Conservation (phyloP, 2,329 filamentous ascomycete species). For the Orbilia blumenaviensis region DNA sequence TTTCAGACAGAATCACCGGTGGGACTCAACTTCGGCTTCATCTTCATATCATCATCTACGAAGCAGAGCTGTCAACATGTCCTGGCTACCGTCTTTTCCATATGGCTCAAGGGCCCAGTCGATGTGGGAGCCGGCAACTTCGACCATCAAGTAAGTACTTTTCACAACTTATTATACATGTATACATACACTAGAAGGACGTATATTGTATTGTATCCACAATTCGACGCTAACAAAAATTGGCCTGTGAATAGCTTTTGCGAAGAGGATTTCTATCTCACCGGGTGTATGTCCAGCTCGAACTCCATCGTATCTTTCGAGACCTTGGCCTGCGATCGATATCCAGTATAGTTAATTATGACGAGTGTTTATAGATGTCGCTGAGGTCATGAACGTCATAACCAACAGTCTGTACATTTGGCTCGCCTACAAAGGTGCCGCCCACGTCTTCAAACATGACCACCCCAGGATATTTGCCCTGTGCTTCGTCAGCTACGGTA, state of each 20-base stretch:
- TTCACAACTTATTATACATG: too few relatives aligned
- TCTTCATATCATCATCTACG: not conserved
- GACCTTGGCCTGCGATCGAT: not conserved
- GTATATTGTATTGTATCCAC: too few relatives aligned
- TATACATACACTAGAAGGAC: not conserved
- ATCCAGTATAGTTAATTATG: not conserved
- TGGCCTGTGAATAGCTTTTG: slow-evolving; percentile 55
- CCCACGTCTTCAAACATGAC: slow-evolving; percentile 74
- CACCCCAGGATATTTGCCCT: slow-evolving; percentile 81
- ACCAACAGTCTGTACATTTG: slow-evolving; percentile 85
- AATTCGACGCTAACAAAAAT: not conserved
- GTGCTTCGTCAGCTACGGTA: slow-evolving; percentile 64
- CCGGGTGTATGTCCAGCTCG: slow-evolving; percentile 52
- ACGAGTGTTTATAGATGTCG: slow-evolving; percentile 57
- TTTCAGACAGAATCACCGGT: not conserved
- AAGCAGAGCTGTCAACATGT: slow-evolving; percentile 5
- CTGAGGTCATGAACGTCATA: slow-evolving; percentile 68
- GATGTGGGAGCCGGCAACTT: slow-evolving; percentile 56
- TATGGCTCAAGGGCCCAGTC: slow-evolving; percentile 54
- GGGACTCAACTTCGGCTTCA: not conserved
- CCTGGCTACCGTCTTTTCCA: slow-evolving; percentile 54
- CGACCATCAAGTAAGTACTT: slow-evolving; percentile 57
- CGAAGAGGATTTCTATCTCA: slow-evolving; percentile 58
- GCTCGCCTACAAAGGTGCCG: slow-evolving; percentile 78
- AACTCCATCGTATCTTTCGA: not conserved